Base-by-base conservation (phyloP, 2,329 filamentous ascomycete genomes). In the Phyllosticta citribraziliensis region DNA sequence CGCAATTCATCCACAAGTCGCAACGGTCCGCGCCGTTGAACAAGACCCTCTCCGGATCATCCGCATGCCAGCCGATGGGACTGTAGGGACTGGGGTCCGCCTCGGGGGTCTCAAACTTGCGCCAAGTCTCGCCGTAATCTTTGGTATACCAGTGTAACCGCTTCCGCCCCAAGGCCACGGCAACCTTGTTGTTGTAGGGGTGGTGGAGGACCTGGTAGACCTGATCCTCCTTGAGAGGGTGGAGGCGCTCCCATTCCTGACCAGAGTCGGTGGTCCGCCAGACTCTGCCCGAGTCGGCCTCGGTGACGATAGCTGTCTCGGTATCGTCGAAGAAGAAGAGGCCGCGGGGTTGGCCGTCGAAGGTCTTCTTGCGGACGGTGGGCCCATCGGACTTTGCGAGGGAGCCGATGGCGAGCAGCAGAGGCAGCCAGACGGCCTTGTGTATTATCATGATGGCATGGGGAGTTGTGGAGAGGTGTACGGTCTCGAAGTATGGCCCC, bases 301-400 rank as follows among this genome's bases (percentile, higher is more conserved):
- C 88, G 68, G 88, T 85, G 70, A 91, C 86, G 54, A 97, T 75
- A 63, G 96, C 80, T 57, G 88, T 84, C 72, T 96, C 87, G 66
- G 89, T 92, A 73, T 93, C 89, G 70, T 94, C 87, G 71, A 99
- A 97, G 76, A 96, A 99, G 76, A 88, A 88, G 66, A 97, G 78
- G 55, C 60, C 60, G 54, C 27, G 24, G 52, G 89, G 89, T 52
- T 78, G 73, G 66, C 84, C 78, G 51, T 87, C 78, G 74, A 96
- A 88, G 57, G 81, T 76, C 58, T 78, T 87, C 64, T 79, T 76
- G 63, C 80, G 79, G 68, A 95, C 80, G 58, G 78, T 80, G 19
- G 91, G 91, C n/a, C 55, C 58, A 54, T 80, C 78, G 69, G 84
- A 81, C 63, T 79, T 78, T 67, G 67, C 60, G 69, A 69, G 22